Base-by-base conservation (phyloP, 352 stramenopile genomes). In the Phytophthora vignae region DNA sequence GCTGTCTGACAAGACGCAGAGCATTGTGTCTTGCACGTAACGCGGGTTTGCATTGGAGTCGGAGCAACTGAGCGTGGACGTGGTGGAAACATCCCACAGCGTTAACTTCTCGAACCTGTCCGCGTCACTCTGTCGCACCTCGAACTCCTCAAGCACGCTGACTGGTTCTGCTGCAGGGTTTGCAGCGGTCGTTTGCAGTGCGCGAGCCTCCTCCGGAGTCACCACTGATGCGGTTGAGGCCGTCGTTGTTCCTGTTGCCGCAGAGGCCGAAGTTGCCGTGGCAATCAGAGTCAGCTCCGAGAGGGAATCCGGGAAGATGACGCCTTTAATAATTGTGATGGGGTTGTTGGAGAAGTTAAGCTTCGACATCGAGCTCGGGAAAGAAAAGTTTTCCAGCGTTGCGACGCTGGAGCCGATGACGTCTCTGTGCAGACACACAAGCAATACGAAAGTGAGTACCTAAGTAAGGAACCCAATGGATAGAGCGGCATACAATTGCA, bases 11-110 rank as follows among this genome's bases (percentile, higher is more conserved):
- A 87, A 42, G 21, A 87, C 75, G 40, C 79, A 87, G 6, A 87
- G 55, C 79, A 87, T 83, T 6, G 79, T 87, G 22, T 84, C 74
- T 44, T 76, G 38, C 9, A 87, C 74, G 33, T 82, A 85, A 2
- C 64, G 66, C 9, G 60, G 73, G 19, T 73, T 76, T 11, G 79
- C 79, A 6, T 76, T 69, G 5, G 71, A 61, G 54, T 87, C 79
- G 4, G 79, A 83, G 66, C 79, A 87, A 36, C 71, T 76, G 17
- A 81, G 60, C 10, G 64, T 85, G 22, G 75, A 82, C 8, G 71
- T 85, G 0, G 77, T 77, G 31, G 78, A 81, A 46, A 82, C 75
- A n/a, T 80, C 72, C 40, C 77, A 85, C 12, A 72, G 17, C 21
- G 22, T 57, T 42, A 85, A 42, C 22, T 62, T 62, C 50, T 75